Conservation (phyloP, 768 basidiomycete genomes). For the Scleroderma bovista region DNA sequence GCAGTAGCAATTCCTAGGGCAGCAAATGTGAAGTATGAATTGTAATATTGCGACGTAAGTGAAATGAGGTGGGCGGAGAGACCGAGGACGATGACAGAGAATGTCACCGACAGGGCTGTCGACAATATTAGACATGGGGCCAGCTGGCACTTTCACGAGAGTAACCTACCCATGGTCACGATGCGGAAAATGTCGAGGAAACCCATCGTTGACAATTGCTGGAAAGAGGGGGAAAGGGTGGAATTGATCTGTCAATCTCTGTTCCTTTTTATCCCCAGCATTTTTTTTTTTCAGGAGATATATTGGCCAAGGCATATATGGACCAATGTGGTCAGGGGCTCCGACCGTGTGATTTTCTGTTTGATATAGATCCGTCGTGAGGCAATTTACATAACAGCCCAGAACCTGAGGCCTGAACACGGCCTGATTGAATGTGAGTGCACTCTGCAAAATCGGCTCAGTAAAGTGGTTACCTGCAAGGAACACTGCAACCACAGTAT, state of each 20-base stretch:
- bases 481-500: no score
- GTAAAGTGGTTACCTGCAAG: no score
- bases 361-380: no score
- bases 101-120: slow-evolving; percentile 13
- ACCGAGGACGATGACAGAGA: slow-evolving; percentile 29
- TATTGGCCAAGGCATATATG: no score
- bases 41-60: slow-evolving; percentile 8
- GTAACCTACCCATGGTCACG: slow-evolving; percentile 16
- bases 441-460: no score
- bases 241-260: neutral
- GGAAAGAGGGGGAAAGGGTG: neutral
- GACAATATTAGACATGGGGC: slow-evolving; percentile 1
- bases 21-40: slow-evolving; percentile 15
- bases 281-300: no score
- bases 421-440: no score
- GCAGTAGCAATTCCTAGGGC: slow-evolving; percentile 26
- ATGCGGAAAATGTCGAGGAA: slow-evolving; percentile 11
- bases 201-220: slow-evolving; percentile 2
- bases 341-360: no score
- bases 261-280: neutral
- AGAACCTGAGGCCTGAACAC: no score
- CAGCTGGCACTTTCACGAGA: neutral
- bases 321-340: neutral
- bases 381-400: no score
- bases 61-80: slow-evolving; percentile 24